Evolutionary conservation across 139 green algal genomes (phyloP).

Genomic region (Picochlorum sp.): DNA sequence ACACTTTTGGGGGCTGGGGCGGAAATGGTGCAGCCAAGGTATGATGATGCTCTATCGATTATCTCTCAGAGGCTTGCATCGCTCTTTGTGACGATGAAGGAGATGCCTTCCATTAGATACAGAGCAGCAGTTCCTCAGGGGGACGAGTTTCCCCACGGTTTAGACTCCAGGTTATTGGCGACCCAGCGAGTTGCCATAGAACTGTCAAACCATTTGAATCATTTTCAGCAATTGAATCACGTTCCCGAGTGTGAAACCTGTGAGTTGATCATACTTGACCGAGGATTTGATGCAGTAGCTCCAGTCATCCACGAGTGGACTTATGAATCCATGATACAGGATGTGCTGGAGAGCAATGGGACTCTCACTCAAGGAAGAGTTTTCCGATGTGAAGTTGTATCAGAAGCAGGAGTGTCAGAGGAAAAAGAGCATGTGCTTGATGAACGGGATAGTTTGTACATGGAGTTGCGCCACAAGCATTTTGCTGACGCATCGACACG

Average conservation of each 20-base stretch:
- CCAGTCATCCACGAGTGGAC: conserved; percentile 97
- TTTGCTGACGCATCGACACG: conserved; percentile 64
- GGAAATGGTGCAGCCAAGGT: conserved; percentile 8
- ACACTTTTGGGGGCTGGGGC: conserved; percentile 38
- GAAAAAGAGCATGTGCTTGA: conserved; percentile 66
- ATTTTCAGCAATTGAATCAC: conserved; percentile 34
- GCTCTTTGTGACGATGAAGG: conserved; percentile 59
- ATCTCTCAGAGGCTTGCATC: conserved; percentile 50
- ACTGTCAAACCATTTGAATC: conserved; percentile 42
- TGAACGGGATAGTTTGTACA: conserved; percentile 63
- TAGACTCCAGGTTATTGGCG: conserved; percentile 38
- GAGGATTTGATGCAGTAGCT: conserved; percentile 71
- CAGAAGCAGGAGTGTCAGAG: conserved; percentile 49
- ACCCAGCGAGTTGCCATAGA: conserved; percentile 58
- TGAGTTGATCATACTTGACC: conserved; percentile 90
- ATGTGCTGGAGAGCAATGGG: conserved; percentile 57
- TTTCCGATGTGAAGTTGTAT: conserved; percentile 54
- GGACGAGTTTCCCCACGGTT: conserved; percentile 44
- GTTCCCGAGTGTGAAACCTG: conserved; percentile 58
- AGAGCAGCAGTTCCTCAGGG: conserved; percentile 36
- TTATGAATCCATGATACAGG: conserved; percentile 90
- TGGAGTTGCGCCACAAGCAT: conserved; percentile 82
- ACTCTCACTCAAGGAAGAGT: conserved; percentile 50
- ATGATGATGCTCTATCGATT: conserved; percentile 30
- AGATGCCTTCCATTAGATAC: conserved; percentile 65